These are phyloP conservation scores for Candida coquimbonensis DNA, from an alignment of 805 yeast genomes.

Conservation along the genomic window DNA sequence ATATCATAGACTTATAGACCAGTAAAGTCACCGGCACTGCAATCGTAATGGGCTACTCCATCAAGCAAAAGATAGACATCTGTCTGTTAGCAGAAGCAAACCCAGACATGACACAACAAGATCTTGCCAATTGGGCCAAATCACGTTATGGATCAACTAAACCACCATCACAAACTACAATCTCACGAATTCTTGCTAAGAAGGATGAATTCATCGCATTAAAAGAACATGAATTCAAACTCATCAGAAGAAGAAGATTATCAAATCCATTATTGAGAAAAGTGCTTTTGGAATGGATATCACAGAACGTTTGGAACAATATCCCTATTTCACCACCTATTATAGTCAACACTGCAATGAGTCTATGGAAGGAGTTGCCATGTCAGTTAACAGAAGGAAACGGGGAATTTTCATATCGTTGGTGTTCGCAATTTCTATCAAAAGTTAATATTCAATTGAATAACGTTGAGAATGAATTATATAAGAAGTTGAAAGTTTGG, in stretches of 20 bases:
- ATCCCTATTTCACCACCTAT: slow-evolving; percentile 60
- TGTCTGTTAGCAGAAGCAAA: slow-evolving; percentile 62
- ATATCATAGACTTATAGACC: too few species aligned
- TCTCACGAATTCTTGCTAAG: slow-evolving; percentile 51
- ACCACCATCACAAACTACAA: slow-evolving; percentile 63
- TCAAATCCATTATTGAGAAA: slow-evolving; percentile 50
- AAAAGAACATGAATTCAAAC: slow-evolving; percentile 44
- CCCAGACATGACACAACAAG: slow-evolving; percentile 62
- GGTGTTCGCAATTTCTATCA: slow-evolving; percentile 41
- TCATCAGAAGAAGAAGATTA: slow-evolving; percentile 38
- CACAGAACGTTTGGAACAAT: slow-evolving; percentile 60
- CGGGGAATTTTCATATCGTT: slow-evolving; percentile 58
- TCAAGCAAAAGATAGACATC: slow-evolving; percentile 58
- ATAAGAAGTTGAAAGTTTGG: slow-evolving; percentile 50
- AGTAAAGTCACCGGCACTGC: too few species aligned
- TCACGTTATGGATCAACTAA: slow-evolving; percentile 41
- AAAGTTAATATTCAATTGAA: slow-evolving; percentile 46
- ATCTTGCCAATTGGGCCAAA: slow-evolving; percentile 60
- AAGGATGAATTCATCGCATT: slow-evolving; percentile 46
- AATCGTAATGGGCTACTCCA: slow-evolving; percentile 58
- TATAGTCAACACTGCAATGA: slow-evolving; percentile 53
- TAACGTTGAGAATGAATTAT: slow-evolving; percentile 38
- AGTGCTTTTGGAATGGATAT: slow-evolving; percentile 63
- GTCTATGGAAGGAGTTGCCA: slow-evolving; percentile 58
- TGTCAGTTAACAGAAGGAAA: slow-evolving; percentile 48